phyloP scores from a whole-genome alignment of 805 yeast genomes.

The Candida ovalis region DNA sequence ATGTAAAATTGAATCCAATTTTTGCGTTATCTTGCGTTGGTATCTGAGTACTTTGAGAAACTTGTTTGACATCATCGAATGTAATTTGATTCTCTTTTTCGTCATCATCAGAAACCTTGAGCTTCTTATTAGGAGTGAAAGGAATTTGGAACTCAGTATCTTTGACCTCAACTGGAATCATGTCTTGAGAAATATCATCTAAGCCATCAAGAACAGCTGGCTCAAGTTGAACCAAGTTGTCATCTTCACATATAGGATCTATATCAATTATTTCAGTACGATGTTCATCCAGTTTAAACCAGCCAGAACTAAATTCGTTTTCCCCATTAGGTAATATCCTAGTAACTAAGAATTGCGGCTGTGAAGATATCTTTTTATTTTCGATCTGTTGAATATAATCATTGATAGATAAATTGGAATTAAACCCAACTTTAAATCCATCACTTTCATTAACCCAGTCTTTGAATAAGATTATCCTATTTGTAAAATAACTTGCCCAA shows the following conservation, averaged over 20 bases:
- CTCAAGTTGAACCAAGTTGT: neutral
- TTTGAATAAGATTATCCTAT: conserved; percentile 27
- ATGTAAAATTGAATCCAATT: neutral
- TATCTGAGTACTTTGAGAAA: neutral
- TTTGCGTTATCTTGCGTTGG: neutral
- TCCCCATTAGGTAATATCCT: conserved; percentile 10
- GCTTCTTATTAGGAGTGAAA: neutral
- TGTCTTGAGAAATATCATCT: neutral
- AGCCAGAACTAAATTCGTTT: conserved; percentile 13
- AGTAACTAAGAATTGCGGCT: conserved; percentile 26
- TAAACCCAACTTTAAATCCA: conserved; percentile 8
- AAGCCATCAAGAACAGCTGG: neutral
- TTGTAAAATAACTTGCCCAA: conserved; percentile 25
- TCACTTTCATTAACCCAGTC: conserved; percentile 26
- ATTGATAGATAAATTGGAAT: conserved; percentile 13
- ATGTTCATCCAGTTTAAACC: conserved; percentile 11
- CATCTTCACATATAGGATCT: neutral
- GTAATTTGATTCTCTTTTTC: neutral
- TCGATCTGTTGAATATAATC: conserved; percentile 22
- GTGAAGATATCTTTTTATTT: conserved; percentile 11
- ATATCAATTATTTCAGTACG: conserved; percentile 14
- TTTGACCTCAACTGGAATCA: neutral
- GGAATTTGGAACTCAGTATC: neutral
- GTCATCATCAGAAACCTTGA: neutral
- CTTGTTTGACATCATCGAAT: neutral